These are phyloP conservation scores for Holtermannia corniformis DNA, from an alignment of 768 basidiomycete genomes.

Conservation along the genomic window DNA sequence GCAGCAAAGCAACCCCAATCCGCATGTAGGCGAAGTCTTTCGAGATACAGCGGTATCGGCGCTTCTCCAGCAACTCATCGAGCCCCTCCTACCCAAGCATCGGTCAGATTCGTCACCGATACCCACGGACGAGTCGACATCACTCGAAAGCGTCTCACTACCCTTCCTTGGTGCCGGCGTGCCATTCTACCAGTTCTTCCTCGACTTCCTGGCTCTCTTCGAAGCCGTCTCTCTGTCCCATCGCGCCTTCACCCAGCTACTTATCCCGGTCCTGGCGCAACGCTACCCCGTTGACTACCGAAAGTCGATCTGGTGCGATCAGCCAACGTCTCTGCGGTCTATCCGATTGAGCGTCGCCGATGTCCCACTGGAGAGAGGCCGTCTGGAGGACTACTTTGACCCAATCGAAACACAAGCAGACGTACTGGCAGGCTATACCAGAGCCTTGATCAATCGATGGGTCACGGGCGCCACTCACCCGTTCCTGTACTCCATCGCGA, in stretches of 20 bases:
- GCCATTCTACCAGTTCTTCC: constrained; percentile 90
- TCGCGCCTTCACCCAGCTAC: constrained; percentile 59
- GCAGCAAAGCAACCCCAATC: constrained; percentile 41
- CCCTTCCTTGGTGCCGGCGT: constrained; percentile 44
- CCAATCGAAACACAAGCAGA: constrained; percentile 29
- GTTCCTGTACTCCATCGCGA: constrained; percentile 25
- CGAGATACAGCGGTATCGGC: constrained; percentile 57
- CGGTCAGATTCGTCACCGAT: not conserved
- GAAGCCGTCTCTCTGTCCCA: constrained; percentile 83
- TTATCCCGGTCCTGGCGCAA: constrained; percentile 69
- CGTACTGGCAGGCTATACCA: constrained; percentile 20
- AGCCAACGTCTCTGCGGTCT: constrained; percentile 40
- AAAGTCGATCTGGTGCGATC: constrained; percentile 73
- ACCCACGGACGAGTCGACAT: not conserved
- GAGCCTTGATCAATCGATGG: constrained; percentile 17
- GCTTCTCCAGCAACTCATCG: constrained; percentile 55
- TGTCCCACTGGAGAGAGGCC: constrained; percentile 20
- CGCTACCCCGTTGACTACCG: constrained; percentile 73
- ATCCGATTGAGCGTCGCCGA: constrained; percentile 42
- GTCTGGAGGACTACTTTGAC: constrained; percentile 14
- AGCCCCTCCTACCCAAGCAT: constrained; percentile 43
- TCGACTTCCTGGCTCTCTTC: constrained; percentile 82
- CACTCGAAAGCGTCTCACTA: constrained; percentile 12
- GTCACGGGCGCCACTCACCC: constrained; percentile 11
- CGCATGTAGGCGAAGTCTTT: constrained; percentile 48